These are phyloP conservation scores for Fraxinus americana DNA, from an alignment of 257 asterid genomes.

Conservation along the genomic window DNA sequence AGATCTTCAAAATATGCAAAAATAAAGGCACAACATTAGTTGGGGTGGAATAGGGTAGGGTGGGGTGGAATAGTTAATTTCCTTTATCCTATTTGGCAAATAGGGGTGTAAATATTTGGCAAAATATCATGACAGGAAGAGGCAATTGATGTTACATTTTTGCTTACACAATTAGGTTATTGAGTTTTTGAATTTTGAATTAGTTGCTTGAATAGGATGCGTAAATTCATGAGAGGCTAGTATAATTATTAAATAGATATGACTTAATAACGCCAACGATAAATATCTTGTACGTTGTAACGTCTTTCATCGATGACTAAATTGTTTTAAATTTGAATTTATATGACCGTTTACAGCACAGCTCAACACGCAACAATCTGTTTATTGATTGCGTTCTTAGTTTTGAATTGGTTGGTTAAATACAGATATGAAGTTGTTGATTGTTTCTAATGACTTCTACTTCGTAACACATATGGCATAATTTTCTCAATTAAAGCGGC, in stretches of 20 bases:
- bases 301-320: neutral
- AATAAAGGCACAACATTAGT: neutral
- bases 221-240: neutral
- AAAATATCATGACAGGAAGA: neutral
- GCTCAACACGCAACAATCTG: no score
- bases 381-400: no score
- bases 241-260: no score
- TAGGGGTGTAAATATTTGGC: neutral
- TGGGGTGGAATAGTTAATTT: neutral
- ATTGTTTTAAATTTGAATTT: no score
- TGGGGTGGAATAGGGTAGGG: neutral
- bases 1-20: slow-evolving; percentile 22
- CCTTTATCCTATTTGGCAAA: neutral
- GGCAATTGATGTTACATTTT: neutral
- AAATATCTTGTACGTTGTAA: neutral
- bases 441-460: no score
- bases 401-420: no score
- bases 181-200: slow-evolving; percentile 1
- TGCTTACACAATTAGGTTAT: neutral
- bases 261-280: neutral
- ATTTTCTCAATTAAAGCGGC: neutral
- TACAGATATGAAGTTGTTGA: no score
- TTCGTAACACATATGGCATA: neutral
- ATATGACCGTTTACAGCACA: no score
- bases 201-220: neutral